Evolutionary conservation across 1,284 basidiomycete genomes (phyloP), one percentile per base, ranked within the genome.

Genomic region (Erythrobasidium hasegawianum): DNA sequence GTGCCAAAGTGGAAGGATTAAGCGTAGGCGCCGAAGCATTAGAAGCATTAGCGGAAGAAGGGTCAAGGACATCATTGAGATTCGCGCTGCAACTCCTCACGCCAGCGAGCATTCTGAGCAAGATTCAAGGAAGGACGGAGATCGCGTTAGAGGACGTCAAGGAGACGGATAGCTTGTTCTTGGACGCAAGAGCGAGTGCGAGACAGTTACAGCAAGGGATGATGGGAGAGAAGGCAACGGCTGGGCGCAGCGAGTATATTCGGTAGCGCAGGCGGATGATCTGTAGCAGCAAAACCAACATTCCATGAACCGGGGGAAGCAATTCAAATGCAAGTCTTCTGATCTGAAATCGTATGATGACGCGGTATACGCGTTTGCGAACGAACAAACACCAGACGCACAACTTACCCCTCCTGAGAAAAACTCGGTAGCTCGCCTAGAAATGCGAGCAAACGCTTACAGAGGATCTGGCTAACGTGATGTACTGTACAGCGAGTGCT

Each of bases 81-180:
- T 97, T 94, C 77, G 90, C 90, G 1, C 81, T 97, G 13, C 95
- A 98, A 77, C 81, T 97, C 9, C 83, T 97, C 66, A 89, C 90
- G 0, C 95, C 95, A 0, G 90, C 91, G 0, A 87, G 88, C 18
- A 96, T 97, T 72, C 82, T 97, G 1, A 85, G 91, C 3, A 81
- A 82, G 53, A 79, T 93, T 16, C 82, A 83, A 0, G 92, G 93
- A 1, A 85, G 90, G 67, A 82, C 80, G 24, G 87, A 93, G 73
- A 90, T 98, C 64, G 83, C 86, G 64, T 79, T 87, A 10, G 88
- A 94, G 69, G 95, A 98, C 76, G 86, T 98, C 57, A 82, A 82
- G 22, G 93, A 97, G 81, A 87, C 87, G 68, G 89, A 92, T 76
- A 68, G 70, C 24, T 81, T 98, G 22, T 98, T 98, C 82, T 81